Base-by-base conservation (phyloP, 2,329 filamentous ascomycete species). In the Pseudogymnoascus sp. region DNA sequence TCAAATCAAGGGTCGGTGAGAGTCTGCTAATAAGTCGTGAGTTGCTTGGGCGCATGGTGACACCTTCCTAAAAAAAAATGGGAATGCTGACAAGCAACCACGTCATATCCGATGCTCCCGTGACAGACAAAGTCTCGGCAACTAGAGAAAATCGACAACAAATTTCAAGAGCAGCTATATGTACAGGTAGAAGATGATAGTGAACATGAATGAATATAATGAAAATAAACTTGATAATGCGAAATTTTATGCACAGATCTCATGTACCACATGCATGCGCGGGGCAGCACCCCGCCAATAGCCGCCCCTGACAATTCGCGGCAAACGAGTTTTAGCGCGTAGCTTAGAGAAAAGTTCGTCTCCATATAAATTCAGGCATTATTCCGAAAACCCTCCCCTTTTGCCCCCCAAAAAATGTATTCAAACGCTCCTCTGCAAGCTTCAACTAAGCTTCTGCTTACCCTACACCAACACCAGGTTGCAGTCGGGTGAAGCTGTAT, bases 311-410 rank as follows among this genome's bases (percentile, higher is more conserved):
- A 56, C 50, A 56, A 14, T 56, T 56, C 24, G 50, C 50, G 50
- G 50, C 50, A 56, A 56, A 56, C 50, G 29, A 56, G 6, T 56
- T 56, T 56, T 56, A 56, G 50, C 50, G 50, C 50, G 50, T 56
- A 35, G 29, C 29, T 56, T 56, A 56, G 29, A 21, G 16, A 56
- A 56, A 56, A 56, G 50, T 56, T 56, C 50, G 50, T 56, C 50
- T 56, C 50, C 50, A 56, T 56, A 56, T 56, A 56, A 56, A 56
- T 56, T 56, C 50, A 29, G 50, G 50, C 50, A 56, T 13, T 31
- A 35, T 7, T 56, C 50, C 29, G 50, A 56, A 56, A 56, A 56
- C 50, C 50, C 50, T 56, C 50, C 16, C 50, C 50, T 56, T 56
- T 56, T 56, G 29, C 29, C 29, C 50, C 50, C 50, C 50, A 21